Base-by-base conservation (phyloP, 106 monocot genomes). In the Platanthera guangdongensis region DNA sequence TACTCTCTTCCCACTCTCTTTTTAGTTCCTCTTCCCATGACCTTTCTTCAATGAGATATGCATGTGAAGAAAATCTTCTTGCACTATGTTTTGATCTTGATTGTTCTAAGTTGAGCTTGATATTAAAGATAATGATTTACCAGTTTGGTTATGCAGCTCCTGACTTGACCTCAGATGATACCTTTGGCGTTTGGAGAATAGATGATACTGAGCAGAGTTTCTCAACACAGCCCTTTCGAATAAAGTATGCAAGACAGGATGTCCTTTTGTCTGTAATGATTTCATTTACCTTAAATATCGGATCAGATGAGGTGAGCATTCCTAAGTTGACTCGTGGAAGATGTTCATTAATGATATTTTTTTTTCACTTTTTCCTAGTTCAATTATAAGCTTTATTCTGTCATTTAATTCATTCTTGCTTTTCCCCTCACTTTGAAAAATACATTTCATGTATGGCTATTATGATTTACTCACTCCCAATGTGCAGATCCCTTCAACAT, bases 231-330 rank as follows among this genome's bases (percentile, higher is more conserved):
- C 97, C 91, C 16, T 99, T 94, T 76, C 84, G 78, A 76, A 94
- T 99, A 80, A 99, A 94, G 80, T 99, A 99, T 84, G 91, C 97
- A 65, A 91, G 94, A 80, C 94, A 99, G 80, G 97, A 99, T 79
- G 87, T 99, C 78, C 80, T 82, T 82, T 79, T 94, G 15, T 91
- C 91, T 70, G 80, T 99, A 30, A 94, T 99, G 97, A 84, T 94
- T 28, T 99, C 97, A 75, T 99, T 99, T 76, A 91, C 92, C 69
- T 73, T 99, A 52, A 30, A 84, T 73, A 75, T 86, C 46, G 83
- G 76, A 53, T 75, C 80, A 79, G 45, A 94, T 79, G 97, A 99
- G 97, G 97, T 99, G 73, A 52, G 59, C 25, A 51, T 60, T 73
- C 68, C 46, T 70, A 19, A 9, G 28, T 47, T 57, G 11, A 3